Conservation (phyloP, 352 stramenopile genomes). For the Aphanomyces cochlioides region DNA sequence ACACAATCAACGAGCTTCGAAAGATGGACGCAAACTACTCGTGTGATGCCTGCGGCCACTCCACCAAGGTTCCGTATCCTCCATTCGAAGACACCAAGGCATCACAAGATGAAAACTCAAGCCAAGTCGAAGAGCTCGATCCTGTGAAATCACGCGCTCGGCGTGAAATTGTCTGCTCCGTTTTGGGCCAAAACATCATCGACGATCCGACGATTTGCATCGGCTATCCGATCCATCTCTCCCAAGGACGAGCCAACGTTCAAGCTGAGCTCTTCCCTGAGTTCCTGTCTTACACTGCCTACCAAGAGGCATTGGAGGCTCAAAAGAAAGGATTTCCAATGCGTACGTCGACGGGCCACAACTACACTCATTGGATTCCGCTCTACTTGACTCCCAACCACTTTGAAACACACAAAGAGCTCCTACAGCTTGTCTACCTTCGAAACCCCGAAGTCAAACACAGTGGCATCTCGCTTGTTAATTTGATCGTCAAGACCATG, state of each 20-base stretch:
- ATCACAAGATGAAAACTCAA: background rate
- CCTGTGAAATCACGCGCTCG: background rate
- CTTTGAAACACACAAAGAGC: background rate
- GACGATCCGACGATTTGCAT: constrained; percentile 13
- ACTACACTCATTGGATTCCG: constrained; percentile 2
- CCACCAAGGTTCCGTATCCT: background rate
- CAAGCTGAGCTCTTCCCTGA: constrained; percentile 3
- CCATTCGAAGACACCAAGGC: background rate
- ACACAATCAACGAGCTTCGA: background rate
- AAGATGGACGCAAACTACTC: background rate
- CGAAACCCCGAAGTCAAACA: background rate
- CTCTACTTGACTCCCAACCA: constrained; percentile 6
- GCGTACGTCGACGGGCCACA: constrained; percentile 17
- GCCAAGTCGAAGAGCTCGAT: background rate
- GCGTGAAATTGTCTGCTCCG: constrained; percentile 7
- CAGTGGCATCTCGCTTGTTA: background rate
- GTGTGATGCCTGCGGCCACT: constrained; percentile 13
- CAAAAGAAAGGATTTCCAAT: background rate
- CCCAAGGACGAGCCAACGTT: background rate
- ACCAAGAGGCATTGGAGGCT: constrained; percentile 3
- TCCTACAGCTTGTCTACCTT: background rate
- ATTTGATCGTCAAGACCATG: constrained; percentile 12
- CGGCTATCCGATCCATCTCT: constrained; percentile 5
- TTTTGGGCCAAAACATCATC: background rate
- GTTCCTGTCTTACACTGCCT: constrained; percentile 4